These are phyloP conservation scores for Wallacemonas sp. DNA, from an alignment of 208 protist species.

Conservation along the genomic window DNA sequence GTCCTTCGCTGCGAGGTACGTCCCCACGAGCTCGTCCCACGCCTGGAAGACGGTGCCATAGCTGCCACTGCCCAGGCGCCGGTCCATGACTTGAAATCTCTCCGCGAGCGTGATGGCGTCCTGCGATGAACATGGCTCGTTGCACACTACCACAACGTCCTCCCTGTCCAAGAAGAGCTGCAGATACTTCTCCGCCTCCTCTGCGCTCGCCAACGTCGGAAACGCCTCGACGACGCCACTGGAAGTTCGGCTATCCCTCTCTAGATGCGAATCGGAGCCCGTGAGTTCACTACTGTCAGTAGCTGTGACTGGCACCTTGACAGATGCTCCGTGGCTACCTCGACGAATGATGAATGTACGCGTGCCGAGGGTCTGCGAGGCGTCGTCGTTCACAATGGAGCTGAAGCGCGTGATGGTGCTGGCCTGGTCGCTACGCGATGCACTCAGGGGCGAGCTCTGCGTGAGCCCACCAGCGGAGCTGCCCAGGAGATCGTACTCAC, in stretches of 20 bases:
- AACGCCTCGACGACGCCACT: constrained; percentile 1
- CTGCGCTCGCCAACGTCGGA: not conserved
- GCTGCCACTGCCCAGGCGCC: constrained; percentile 42
- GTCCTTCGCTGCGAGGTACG: constrained; percentile 75
- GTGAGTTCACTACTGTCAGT: not conserved
- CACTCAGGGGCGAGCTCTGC: not conserved
- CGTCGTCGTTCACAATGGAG: not conserved
- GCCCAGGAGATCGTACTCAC: too few relatives aligned
- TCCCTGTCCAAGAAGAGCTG: constrained; percentile 29
- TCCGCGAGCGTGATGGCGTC: constrained; percentile 45
- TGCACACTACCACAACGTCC: constrained; percentile 64
- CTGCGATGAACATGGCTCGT: constrained; percentile 44
- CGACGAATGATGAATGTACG: constrained; percentile 1
- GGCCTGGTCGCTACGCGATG: not conserved
- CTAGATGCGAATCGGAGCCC: too few relatives aligned
- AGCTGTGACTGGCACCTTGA: not conserved
- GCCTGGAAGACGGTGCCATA: constrained; percentile 57
- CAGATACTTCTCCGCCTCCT: constrained; percentile 6
- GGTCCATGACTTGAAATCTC: constrained; percentile 48
- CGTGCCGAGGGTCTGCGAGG: constrained; percentile 3
- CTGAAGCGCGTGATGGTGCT: not conserved
- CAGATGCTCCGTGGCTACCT: not conserved
- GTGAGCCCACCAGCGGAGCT: not conserved
- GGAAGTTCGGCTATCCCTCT: too few relatives aligned
- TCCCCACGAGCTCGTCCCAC: constrained; percentile 55